These are phyloP conservation scores for Alternaria rosae DNA, from an alignment of 2,329 filamentous ascomycete genomes.

Conservation along the genomic window DNA sequence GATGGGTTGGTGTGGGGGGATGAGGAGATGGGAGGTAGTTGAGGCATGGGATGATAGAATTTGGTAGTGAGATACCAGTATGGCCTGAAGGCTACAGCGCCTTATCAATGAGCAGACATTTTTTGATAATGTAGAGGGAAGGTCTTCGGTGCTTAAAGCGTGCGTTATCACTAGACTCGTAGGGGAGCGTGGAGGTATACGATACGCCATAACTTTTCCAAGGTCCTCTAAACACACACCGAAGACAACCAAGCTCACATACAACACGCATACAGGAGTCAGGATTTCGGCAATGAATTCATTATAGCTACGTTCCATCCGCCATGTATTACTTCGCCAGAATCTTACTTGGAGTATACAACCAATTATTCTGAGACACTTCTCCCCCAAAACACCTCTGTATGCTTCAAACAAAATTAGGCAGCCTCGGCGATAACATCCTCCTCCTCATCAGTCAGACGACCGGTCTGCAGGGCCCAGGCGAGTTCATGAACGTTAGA, in stretches of 20 bases:
- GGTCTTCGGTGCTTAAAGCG: not conserved
- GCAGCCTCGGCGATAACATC: not conserved
- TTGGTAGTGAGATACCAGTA: not conserved
- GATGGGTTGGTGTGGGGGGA: no score
- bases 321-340: not conserved
- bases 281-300: not conserved
- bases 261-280: not conserved
- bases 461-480: slow-evolving; percentile 8
- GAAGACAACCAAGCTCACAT: not conserved
- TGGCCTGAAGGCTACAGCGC: not conserved
- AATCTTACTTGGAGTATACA: not conserved
- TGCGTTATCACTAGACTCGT: not conserved
- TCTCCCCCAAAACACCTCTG: not conserved
- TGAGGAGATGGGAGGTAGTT: no score
- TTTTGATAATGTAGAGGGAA: not conserved
- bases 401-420: not conserved
- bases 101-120: not conserved
- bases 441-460: not conserved
- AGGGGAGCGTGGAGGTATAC: not conserved
- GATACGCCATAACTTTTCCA: not conserved
- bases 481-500: slow-evolving; percentile 24
- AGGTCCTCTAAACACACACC: not conserved
- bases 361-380: not conserved
- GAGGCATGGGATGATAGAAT: not conserved
- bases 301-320: not conserved